Evolutionary conservation across 164 flowering plant genomes (phyloP).

Genomic region (Houttuynia cordata): DNA sequence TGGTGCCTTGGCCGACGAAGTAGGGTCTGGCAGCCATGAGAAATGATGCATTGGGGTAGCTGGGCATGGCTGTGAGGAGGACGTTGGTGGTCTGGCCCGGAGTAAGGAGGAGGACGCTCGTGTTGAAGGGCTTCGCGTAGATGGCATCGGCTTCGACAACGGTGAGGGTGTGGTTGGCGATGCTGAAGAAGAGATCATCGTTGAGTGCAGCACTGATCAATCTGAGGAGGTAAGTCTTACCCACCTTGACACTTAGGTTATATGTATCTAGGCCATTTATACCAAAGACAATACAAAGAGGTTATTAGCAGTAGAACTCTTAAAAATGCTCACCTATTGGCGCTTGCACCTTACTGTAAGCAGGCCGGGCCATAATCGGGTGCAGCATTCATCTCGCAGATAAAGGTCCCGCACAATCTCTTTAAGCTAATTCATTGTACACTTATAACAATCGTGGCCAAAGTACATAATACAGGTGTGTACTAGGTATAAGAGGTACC

Average conservation of each 20-base stretch:
- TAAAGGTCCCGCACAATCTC: too few relatives aligned
- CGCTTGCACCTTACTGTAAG: too few relatives aligned
- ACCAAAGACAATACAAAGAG: background rate
- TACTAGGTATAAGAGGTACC: too few relatives aligned
- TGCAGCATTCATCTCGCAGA: too few relatives aligned
- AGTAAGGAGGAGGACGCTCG: constrained; percentile 19
- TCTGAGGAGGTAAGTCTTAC: constrained; percentile 45
- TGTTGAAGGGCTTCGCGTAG: constrained; percentile 40
- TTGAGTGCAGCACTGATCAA: constrained; percentile 53
- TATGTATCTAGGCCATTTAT: constrained; percentile 27
- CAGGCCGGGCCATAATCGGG: too few relatives aligned
- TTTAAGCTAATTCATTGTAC: too few relatives aligned
- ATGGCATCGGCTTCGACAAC: constrained; percentile 46
- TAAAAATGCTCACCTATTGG: too few relatives aligned
- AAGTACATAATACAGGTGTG: too few relatives aligned
- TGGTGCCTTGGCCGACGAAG: constrained; percentile 30
- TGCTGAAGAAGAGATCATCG: constrained; percentile 49
- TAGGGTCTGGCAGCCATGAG: constrained; percentile 44
- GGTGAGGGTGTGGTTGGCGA: constrained; percentile 41
- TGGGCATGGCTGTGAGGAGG: constrained; percentile 32
- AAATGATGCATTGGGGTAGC: constrained; percentile 28
- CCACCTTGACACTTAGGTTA: constrained; percentile 38
- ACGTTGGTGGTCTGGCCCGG: constrained; percentile 57
- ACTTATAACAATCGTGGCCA: too few relatives aligned
- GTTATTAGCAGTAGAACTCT: too few relatives aligned